Evolutionary conservation across 1,139 yeast species (phyloP), one percentile per base, ranked within the genome.

Genomic region (Hyphopichia buzzinii): DNA sequence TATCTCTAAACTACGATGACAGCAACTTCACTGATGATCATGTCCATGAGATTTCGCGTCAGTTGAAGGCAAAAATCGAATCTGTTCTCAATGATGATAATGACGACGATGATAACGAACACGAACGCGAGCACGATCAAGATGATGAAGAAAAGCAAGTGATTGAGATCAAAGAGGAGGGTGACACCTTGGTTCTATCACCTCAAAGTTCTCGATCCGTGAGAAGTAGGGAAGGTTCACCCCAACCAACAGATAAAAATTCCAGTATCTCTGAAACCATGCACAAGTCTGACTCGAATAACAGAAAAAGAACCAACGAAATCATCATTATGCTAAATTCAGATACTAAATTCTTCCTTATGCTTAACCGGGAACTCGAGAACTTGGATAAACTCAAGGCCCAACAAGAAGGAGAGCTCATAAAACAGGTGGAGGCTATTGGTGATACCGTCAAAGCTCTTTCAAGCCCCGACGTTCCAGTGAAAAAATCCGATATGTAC

Each of bases 281-380:
- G 2, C 22, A 24, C 19, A 30, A 27, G 26, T 10, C n/a, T 24
- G 28, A 13, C n/a, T 10, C 23, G 6, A 6, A 6, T 10, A 19
- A 10, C 10, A 14, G 39, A 28, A 42, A 48, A 31, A 48, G 50
- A 35, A 35, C 39, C 21, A 57, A 52, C 37, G 72, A 67, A 42
- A 61, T 71, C 17, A 55, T 55, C 33, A 64, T 72, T 25, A 57
- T 59, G 47, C 54, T 72, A 25, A 66, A 67, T 41, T 62, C 74
- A 0, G 77, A 72, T 49, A 48, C 64, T 19, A 72, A 72, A 41
- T 82, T 84, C 52, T 81, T 83, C 52, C 66, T 64, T 35, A 74
- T 79, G 68, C 64, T 81, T 35, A 74, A 80, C 33, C 67, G 68
- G 29, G 87, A 80, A 52, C 60, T 84, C 33, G 69, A 71, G 29